These are phyloP conservation scores for Zygosaccharomyces siamensis DNA, from an alignment of 805 yeast species.

Conservation along the genomic window DNA sequence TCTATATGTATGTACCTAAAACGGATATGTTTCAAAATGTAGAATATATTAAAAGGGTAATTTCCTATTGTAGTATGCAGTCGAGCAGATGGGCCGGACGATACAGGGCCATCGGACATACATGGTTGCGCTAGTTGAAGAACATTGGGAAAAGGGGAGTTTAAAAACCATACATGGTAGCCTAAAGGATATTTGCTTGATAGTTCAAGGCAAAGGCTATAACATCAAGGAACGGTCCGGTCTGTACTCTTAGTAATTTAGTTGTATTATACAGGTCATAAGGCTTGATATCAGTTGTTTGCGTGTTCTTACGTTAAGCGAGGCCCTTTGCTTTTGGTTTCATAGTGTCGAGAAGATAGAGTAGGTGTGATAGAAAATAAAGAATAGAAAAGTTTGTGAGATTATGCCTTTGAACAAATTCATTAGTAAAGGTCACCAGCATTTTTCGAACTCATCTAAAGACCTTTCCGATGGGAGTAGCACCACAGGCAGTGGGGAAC, in stretches of 20 bases:
- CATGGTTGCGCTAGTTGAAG: background rate
- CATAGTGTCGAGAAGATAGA: slow-evolving; percentile 3
- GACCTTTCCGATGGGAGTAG: slow-evolving; percentile 7
- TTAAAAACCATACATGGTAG: background rate
- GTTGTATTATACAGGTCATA: too few relatives aligned
- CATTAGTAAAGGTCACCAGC: slow-evolving; percentile 1
- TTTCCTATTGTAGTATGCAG: background rate
- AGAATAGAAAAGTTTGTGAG: slow-evolving; percentile 1
- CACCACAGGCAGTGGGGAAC: slow-evolving; percentile 2
- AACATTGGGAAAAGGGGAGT: background rate
- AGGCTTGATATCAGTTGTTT: background rate
- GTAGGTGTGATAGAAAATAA: slow-evolving; percentile 1
- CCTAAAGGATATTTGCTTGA: too few relatives aligned
- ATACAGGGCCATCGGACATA: background rate
- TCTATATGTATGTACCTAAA: background rate
- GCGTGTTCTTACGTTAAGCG: background rate
- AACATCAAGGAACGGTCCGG: too few relatives aligned
- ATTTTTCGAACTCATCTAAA: slow-evolving; percentile 7
- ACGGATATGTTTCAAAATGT: background rate
- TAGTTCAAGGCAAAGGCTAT: background rate
- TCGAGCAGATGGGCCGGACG: background rate
- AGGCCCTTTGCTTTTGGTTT: background rate
- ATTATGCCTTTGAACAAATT: slow-evolving; percentile 5
- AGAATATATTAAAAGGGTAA: background rate
- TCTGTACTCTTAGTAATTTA: too few relatives aligned